A percentile compares a stretch with the other conserved stretches of the same genome.
phyloP scores from a whole-genome alignment of 1,284 basidiomycete genomes.

The Moesziomyces globuligerus region DNA sequence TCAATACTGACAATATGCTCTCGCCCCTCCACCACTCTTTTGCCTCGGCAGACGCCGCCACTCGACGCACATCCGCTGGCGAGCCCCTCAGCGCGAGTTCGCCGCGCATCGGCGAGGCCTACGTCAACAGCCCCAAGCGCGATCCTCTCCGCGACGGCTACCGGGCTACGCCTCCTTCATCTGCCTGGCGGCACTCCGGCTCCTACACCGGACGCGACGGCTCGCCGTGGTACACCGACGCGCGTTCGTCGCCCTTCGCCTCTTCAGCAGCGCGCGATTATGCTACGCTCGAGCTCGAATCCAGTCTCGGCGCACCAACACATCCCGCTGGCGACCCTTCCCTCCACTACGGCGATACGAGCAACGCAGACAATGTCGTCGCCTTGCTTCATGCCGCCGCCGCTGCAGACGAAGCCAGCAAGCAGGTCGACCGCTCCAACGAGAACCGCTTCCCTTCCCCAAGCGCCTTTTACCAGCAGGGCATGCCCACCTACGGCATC shows the following conservation, averaged over 20 bases:
- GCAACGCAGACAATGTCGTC: constrained; percentile 48
- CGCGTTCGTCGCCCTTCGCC: constrained; percentile 62
- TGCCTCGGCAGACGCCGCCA: constrained; percentile 27
- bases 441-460: constrained; percentile 58
- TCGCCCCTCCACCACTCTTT: constrained; percentile 45
- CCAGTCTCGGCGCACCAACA: constrained; percentile 27
- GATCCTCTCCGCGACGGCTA: constrained; percentile 54
- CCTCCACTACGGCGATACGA: constrained; percentile 48
- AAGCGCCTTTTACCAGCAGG: constrained; percentile 54
- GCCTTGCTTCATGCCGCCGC: constrained; percentile 47
- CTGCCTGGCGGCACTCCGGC: constrained; percentile 42
- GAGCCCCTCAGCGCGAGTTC: constrained; percentile 48
- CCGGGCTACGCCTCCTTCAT: constrained; percentile 43
- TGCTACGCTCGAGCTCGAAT: constrained; percentile 43
- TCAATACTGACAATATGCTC: constrained; percentile 56
- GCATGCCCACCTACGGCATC: constrained; percentile 47
- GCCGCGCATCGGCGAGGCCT: constrained; percentile 48
- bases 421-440: constrained; percentile 41
- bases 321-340: constrained; percentile 38
- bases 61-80: constrained; percentile 39
- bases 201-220: constrained; percentile 52
- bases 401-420: constrained; percentile 42
- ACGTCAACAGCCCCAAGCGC: constrained; percentile 55
- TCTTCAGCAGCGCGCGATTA: constrained; percentile 56
- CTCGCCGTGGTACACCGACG: constrained; percentile 59